Percentiles rank a stretch among this genome's conserved stretches.
Conservation (phyloP, 116 monocot genomes). For the Phalaenopsis hybrid region DNA sequence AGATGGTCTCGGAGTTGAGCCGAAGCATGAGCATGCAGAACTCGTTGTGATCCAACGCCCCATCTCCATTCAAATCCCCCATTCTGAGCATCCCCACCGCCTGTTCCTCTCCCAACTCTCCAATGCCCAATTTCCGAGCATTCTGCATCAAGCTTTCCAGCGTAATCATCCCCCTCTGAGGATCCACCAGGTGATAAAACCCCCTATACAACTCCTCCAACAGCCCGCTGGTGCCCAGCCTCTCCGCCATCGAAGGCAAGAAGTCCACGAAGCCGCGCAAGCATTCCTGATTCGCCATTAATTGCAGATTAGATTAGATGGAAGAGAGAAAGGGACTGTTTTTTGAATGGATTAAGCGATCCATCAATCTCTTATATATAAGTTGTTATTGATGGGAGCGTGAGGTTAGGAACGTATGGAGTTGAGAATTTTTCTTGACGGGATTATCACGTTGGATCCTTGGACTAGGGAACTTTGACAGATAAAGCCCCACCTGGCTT, state of each 20-base stretch:
- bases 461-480: too few species aligned
- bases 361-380: too few species aligned
- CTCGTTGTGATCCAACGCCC: constrained; percentile 9
- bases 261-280: constrained; percentile 5
- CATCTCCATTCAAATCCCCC: constrained; percentile 18
- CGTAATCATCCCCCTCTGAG: constrained; percentile 9
- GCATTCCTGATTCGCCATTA: constrained; percentile 1
- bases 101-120: constrained; percentile 9
- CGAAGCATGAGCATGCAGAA: constrained; percentile 15
- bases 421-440: neutral
- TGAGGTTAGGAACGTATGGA: too few species aligned
- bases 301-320: neutral
- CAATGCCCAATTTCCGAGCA: constrained; percentile 5
- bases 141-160: constrained; percentile 12
- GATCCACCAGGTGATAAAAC: constrained; percentile 8
- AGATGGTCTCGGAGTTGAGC: constrained; percentile 3
- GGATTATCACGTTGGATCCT: neutral
- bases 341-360: too few species aligned
- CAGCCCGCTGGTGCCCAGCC: constrained; percentile 8
- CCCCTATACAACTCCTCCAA: constrained; percentile 14
- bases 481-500: too few species aligned
- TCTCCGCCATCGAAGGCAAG: constrained; percentile 12
- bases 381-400: too few species aligned
- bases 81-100: constrained; percentile 4
- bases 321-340: too few species aligned